Evolutionary conservation across 768 basidiomycete species (phyloP).

Genomic region (Lentinula lateritia): DNA sequence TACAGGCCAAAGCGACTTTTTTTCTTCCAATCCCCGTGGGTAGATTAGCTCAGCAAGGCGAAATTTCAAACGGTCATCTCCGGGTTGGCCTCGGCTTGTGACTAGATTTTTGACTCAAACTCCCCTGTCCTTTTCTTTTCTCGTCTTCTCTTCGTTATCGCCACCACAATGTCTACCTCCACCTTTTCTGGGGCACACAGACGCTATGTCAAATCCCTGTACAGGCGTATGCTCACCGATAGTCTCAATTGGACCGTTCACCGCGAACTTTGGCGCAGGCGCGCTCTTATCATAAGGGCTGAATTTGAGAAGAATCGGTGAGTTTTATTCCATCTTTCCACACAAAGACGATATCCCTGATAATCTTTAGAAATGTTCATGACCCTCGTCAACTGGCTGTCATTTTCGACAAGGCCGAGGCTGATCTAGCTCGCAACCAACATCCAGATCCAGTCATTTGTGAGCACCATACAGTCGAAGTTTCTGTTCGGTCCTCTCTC

Average conservation of each 20-base stretch:
- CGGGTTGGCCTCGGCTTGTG: neutral
- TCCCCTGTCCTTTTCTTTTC: neutral
- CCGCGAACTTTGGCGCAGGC: constrained; percentile 79
- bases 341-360: constrained; percentile 1
- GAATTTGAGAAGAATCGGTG: constrained; percentile 92
- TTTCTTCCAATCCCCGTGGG: neutral
- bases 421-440: constrained; percentile 50
- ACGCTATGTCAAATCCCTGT: constrained; percentile 87
- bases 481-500: neutral
- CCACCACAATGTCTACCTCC: constrained; percentile 44
- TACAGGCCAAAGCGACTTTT: neutral
- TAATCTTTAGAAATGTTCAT: constrained; percentile 57
- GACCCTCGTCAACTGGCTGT: constrained; percentile 77
- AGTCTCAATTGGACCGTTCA: constrained; percentile 87
- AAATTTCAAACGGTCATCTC: neutral
- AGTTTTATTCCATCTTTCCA: constrained; percentile 16
- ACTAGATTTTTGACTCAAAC: neutral
- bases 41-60: neutral
- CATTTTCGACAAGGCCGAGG: constrained; percentile 81
- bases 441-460: constrained; percentile 95
- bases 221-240: constrained; percentile 82
- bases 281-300: constrained; percentile 83
- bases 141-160: constrained; percentile 7
- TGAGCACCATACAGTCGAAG: constrained; percentile 37
- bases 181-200: constrained; percentile 73